Evolutionary conservation across 2,329 filamentous ascomycete genomes (phyloP), one percentile per base, ranked within the genome.

Genomic region (Clonostachys rhizophaga): DNA sequence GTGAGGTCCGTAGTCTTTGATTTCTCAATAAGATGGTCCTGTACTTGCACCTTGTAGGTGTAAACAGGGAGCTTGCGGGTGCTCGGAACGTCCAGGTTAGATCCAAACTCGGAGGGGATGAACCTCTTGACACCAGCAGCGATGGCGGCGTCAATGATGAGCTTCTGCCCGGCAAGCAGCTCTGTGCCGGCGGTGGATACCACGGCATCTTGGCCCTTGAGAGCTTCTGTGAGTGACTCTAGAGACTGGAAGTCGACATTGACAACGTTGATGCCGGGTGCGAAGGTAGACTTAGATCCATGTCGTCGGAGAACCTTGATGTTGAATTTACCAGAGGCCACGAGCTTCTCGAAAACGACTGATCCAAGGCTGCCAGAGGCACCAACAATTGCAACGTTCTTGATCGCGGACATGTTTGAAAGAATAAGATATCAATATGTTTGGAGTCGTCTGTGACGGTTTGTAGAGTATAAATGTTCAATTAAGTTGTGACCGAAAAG

Each of bases 51-150:
- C 59, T 87, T 87, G 50, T 61, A 60, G 2, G 58, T 60, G 49
- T 80, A 83, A 2, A 81, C 56, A 2, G 79, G 74, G 1, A 85
- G 68, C 3, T 61, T 44, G 47, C 66, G 52, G 42, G 61, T 53
- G 45, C 70, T 58, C 8, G 61, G 61, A 17, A 60, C 47, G 16
- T 45, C 35, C 10, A 65, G 48, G 64, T 72, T 60, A 40, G 58
- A 55, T 34, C 69, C 70, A 43, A 74, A 86, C 50, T 86, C 81
- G 3, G 77, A 77, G 3, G 82, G 81, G 34, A 86, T 62, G 65
- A 84, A 82, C 12, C 80, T 73, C 57, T 81, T 71, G 1, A 86
- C 79, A 6, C 81, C 80, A 5, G 80, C 79, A 5, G 72, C 71
- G 30, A 80, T 65, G 34, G 81, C 75, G 1, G 81, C 83, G 34